Percentiles rank a stretch among this genome's conserved stretches.
phyloP scores from a whole-genome alignment of 306 rosid species.

The Notholithocarpus densiflorus region DNA sequence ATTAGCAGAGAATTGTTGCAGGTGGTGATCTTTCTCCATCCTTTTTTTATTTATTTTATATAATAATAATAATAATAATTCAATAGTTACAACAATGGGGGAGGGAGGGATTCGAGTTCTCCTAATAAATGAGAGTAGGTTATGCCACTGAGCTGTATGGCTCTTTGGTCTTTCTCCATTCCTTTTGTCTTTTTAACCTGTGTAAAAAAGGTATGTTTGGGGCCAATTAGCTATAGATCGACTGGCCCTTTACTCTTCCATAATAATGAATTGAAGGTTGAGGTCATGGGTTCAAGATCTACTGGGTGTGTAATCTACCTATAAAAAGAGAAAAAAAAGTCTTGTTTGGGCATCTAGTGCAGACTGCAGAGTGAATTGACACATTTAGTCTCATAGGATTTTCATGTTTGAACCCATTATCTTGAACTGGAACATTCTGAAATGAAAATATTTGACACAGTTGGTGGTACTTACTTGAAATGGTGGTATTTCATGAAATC shows the following conservation, averaged over 20 bases:
- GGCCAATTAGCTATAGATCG: too few relatives aligned
- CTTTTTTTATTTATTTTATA: neutral
- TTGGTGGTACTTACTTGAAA: neutral
- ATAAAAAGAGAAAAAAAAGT: too few relatives aligned
- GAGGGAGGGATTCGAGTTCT: too few relatives aligned
- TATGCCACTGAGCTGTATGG: too few relatives aligned
- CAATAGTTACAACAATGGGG: too few relatives aligned
- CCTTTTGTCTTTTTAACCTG: constrained; percentile 14
- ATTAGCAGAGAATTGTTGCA: constrained; percentile 79
- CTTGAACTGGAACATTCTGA: neutral
- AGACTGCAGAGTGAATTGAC: neutral
- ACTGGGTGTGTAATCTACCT: too few relatives aligned
- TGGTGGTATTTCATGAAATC: neutral
- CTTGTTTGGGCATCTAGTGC: too few relatives aligned
- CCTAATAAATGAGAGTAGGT: too few relatives aligned
- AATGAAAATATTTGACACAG: neutral
- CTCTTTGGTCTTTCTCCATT: constrained; percentile 6
- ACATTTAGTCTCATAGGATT: neutral
- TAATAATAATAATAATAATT: too few relatives aligned
- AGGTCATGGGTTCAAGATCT: too few relatives aligned
- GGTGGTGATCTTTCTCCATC: constrained; percentile 44
- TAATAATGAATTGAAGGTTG: too few relatives aligned
- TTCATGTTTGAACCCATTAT: neutral
- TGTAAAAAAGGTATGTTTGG: neutral
- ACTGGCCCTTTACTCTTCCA: too few relatives aligned